These are phyloP conservation scores for Prunus campanulata DNA, from an alignment of 306 rosid species.

Conservation along the genomic window DNA sequence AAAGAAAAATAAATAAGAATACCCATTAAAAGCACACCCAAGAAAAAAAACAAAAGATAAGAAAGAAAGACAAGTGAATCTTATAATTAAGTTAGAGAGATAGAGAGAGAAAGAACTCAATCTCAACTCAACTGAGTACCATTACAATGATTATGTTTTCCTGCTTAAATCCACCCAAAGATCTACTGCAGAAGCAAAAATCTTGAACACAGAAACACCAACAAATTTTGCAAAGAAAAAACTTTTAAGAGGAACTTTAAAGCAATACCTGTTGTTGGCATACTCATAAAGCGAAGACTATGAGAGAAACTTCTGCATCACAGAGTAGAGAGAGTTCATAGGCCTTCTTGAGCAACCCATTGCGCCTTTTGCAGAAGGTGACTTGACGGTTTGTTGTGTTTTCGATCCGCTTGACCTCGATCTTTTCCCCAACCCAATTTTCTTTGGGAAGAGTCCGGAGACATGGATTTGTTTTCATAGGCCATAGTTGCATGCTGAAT, in stretches of 20 bases:
- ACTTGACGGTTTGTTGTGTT: constrained; percentile 99
- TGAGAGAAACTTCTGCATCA: constrained; percentile 94
- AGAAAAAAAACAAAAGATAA: constrained; percentile 43
- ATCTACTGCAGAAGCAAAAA: constrained; percentile 33
- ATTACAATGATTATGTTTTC: constrained; percentile 39
- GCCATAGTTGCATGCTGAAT: constrained; percentile 55
- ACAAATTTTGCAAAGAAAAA: not conserved
- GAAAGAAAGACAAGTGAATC: constrained; percentile 45
- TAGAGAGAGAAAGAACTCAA: constrained; percentile 34
- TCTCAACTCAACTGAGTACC: constrained; percentile 28
- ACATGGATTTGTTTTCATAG: constrained; percentile 49
- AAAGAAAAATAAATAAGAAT: constrained; percentile 14
- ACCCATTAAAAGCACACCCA: constrained; percentile 27
- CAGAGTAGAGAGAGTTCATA: constrained; percentile 97
- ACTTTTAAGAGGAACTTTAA: not conserved
- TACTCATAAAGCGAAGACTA: constrained; percentile 97
- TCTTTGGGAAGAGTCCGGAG: constrained; percentile 54
- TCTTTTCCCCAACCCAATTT: constrained; percentile 95
- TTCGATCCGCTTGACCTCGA: constrained; percentile 94
- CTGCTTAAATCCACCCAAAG: constrained; percentile 33
- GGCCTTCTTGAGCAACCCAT: constrained; percentile 87
- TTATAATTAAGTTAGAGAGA: constrained; percentile 30
- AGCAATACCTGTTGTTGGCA: constrained; percentile 76
- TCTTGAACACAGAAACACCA: constrained; percentile 1
- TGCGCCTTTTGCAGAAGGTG: constrained; percentile 90